Evolutionary conservation across 2,329 filamentous ascomycete species (phyloP), one percentile per base, ranked within the genome.

Genomic region (Pestalotiopsis sp.): DNA sequence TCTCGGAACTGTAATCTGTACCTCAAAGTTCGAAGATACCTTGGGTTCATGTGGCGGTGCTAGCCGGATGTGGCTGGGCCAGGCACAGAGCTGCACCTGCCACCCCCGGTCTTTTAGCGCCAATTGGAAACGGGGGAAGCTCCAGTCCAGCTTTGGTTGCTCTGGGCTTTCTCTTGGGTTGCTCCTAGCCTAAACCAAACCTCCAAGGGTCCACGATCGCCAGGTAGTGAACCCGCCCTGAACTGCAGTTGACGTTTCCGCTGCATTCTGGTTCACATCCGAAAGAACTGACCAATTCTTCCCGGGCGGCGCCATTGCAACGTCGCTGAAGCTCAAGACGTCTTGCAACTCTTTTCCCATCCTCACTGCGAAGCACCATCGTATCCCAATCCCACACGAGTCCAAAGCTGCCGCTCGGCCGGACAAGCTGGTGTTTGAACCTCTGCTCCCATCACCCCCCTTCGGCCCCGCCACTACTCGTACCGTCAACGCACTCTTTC

Each of bases 161-260:
- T 49, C 41, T 20, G 20, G 45, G 17, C 20, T 52, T 17, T 20
- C 45, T 52, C 31, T 36, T 36, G 31, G 31, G 31, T 36, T 52
- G 45, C 45, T 52, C 45, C 45, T 52, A 52, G 17, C 41, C 31
- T 45, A 17, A 45, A 12, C 57, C 57, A 59, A 59, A 59, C 57
- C 57, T 59, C 57, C 57, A 52, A 59, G 57, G 57, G 57, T 59
- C 57, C 23, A 27, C 27, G 57, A 59, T 59, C 57, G 57, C 57
- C 57, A 59, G 31, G 57, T 59, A 52, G 45, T 59, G 57, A 59
- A 36, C 27, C 57, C 57, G 57, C 23, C 57, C 27, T 36, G 57
- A 17, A 52, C 31, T 36, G 45, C 17, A 52, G 45, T 52, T 17
- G 7, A 36, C 7, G 31, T 36, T 36, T 6, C 31, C 31, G 57